Percentiles rank a stretch among this genome's conserved stretches.
Conservation (phyloP, 805 yeast genomes). For the Starmerella bombicola region DNA sequence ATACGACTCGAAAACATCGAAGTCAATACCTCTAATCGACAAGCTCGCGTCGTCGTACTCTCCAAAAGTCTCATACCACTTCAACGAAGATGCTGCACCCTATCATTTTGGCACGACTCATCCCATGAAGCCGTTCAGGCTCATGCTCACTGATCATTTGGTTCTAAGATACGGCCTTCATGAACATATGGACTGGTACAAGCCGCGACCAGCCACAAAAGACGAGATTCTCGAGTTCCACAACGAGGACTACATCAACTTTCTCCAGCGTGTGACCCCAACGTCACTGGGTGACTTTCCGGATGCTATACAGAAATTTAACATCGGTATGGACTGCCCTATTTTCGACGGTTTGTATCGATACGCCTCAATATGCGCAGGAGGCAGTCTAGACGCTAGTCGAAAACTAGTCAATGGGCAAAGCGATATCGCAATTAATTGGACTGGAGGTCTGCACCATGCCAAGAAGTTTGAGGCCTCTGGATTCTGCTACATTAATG, state of each 20-base stretch:
- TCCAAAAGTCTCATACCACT: conserved; percentile 67
- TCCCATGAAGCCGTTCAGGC: conserved; percentile 96
- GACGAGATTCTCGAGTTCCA: conserved; percentile 76
- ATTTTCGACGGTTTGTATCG: conserved; percentile 91
- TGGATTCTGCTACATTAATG: conserved; percentile 85
- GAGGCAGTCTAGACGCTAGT: conserved; percentile 85
- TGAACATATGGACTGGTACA: conserved; percentile 79
- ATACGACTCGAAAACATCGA: conserved; percentile 33
- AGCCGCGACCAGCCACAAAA: conserved; percentile 68
- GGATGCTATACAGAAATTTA: conserved; percentile 53
- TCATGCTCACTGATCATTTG: conserved; percentile 86
- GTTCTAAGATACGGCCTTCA: conserved; percentile 75
- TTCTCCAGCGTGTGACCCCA: conserved; percentile 64
- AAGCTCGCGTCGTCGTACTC: conserved; percentile 19
- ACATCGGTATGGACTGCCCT: conserved; percentile 90
- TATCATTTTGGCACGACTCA: conserved; percentile 88
- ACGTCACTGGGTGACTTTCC: conserved; percentile 51
- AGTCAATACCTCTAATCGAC: conserved; percentile 35
- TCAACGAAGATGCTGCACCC: conserved; percentile 63
- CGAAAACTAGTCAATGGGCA: conserved; percentile 68
- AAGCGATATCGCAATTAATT: conserved; percentile 83
- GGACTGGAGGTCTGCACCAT: conserved; percentile 89
- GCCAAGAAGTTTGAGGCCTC: conserved; percentile 84
- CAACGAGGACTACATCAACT: conserved; percentile 72
- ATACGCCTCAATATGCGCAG: conserved; percentile 69